A percentile compares a stretch with the other conserved stretches of the same genome.
Evolutionary conservation across 1,284 basidiomycete genomes (phyloP).

Genomic region (Fomitopsis betulina): DNA sequence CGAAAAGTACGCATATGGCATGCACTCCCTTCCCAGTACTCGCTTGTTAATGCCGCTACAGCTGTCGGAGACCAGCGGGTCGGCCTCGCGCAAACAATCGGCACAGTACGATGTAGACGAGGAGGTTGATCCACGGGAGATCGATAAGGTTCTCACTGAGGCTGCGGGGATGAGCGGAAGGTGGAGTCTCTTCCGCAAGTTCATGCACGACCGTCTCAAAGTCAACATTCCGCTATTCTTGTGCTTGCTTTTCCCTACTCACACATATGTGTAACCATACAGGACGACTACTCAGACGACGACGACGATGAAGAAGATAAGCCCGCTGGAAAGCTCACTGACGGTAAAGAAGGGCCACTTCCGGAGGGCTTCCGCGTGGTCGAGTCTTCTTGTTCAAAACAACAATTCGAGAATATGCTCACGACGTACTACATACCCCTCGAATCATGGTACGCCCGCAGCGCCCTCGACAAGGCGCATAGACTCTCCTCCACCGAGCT

Average conservation of each 20-base stretch:
- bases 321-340: not conserved
- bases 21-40: not conserved
- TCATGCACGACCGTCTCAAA: conserved; percentile 71
- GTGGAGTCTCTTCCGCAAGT: conserved; percentile 90
- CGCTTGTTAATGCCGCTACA: conserved; percentile 7
- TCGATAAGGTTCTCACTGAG: conserved; percentile 87
- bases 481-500: conserved; percentile 63
- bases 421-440: conserved; percentile 81
- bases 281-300: conserved; percentile 15
- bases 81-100: conserved; percentile 26
- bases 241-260: not conserved
- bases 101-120: conserved; percentile 57
- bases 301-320: conserved; percentile 13
- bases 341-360: not conserved
- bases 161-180: conserved; percentile 85
- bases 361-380: conserved; percentile 29
- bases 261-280: not conserved
- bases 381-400: conserved; percentile 52
- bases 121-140: conserved; percentile 78
- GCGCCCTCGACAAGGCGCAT: conserved; percentile 86
- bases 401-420: conserved; percentile 67
- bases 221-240: conserved; percentile 27
- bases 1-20: conserved; percentile 49
- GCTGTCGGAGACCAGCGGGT: conserved; percentile 27
- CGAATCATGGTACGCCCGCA: conserved; percentile 91